Evolutionary conservation across 2,329 filamentous ascomycete species (phyloP), one percentile per base, ranked within the genome.

Genomic region (Aspergillus pseudoterreus): DNA sequence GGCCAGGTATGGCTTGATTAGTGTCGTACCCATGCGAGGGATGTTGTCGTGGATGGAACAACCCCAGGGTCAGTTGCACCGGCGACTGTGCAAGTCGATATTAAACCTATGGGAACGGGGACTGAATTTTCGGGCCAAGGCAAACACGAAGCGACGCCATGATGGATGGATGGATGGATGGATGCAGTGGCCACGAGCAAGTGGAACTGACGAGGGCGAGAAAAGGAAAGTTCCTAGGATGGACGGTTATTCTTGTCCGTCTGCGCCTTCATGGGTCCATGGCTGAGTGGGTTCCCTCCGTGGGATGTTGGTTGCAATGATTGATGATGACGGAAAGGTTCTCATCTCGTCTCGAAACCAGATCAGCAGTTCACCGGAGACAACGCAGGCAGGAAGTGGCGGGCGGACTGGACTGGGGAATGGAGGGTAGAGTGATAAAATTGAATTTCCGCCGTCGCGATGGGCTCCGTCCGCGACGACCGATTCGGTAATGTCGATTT

Each of bases 251-350:
- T 30, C 27, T 30, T 11, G 27, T 30, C 44, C 17, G 39, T 43
- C 45, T 44, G 21, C 44, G 45, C 39, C 39, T 36, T 51, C 49
- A 51, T 51, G 45, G 38, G 45, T 44, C 49, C 39, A 44, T 47
- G 45, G 41, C 22, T 30, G 36, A 32, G 48, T 51, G 45, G 47
- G 47, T 24, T 27, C 43, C 22, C 14, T 12, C 35, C 43, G 27
- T 30, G 8, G 27, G 27, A 30, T 11, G 27, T 10, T 30, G 27
- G 27, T 30, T 30, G 27, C 27, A 30, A 30, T 30, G 27, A 30
- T 30, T 30, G 27, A 30, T 30, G 30, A 43, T 33, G 22, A 51
- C 35, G 38, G 49, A 38, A 32, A 38, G 21, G 43, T 36, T 36
- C 19, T 19, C 19, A 19, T 47, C 43, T 39, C 45, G 47, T 38